Base-by-base conservation (phyloP, 192 early-diverging fungal genomes). In the Chytriomyces confervae region DNA sequence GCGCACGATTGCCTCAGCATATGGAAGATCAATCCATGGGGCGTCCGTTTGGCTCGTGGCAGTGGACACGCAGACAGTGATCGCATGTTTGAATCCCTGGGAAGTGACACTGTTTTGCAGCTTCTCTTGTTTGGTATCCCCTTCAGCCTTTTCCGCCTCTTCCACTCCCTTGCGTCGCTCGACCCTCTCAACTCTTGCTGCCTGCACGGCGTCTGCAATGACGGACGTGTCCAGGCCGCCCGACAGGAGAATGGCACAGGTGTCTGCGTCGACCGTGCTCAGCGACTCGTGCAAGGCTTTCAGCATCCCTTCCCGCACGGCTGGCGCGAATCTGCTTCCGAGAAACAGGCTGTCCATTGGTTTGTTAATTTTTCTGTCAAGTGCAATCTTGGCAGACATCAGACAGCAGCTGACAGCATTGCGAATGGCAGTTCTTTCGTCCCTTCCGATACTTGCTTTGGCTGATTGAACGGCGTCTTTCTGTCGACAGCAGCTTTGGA, bases 211-310 rank as follows among this genome's bases (percentile, higher is more conserved):
- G 60, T 91, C 90, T 44, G 86, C 79, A 7, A 91, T 75, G 75
- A 91, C 89, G 29, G 89, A 91, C 8, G 92, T 93, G 81, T 93
- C 92, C 3, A 93, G 88, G n/a, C 92, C 92, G 60, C 91, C 90
- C 18, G 45, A 50, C 46, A 76, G 74, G 11, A 76, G 29, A 3
- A 76, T 16, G 7, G 64, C 74, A 10, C 63, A 66, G 7, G 13
- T 66, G 27, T 8, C 24, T 16, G 60, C 8, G 10, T 61, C 36
- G 20, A 29, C 46, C 7, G 23, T 45, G 16, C 11, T 27, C 2
- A 74, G 72, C 11, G 45, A 18, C 27, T 29, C 27, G 46, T 3
- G 18, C 61, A 74, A 10, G 6, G 60, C 27, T n/a, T 62, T 18
- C 13, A 62, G 53, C 23, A 74, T 48, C 20, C 60, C 72, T 13